Evolutionary conservation across 352 stramenopile species (phyloP), one percentile per base, ranked within the genome.

Genomic region (Globisporangium echinulatum): DNA sequence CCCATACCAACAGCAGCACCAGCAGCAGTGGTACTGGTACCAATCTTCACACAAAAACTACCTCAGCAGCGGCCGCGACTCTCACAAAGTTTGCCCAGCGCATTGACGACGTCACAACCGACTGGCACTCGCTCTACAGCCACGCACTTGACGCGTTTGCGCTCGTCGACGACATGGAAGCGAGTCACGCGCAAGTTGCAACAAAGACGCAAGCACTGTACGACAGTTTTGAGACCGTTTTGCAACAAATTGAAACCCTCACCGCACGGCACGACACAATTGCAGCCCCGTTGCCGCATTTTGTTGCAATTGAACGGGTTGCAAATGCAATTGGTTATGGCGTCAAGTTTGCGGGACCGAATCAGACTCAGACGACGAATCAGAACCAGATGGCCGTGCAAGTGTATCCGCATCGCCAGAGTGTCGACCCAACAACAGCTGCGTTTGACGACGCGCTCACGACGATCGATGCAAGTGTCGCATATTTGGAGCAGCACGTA

Each of bases 101-200:
- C 13, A 42, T 88, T n/a, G 65, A 74, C 36, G 66, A 33, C 7
- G 79, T 70, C 15, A 65, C 60, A 17, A 33, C 52, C 4, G 61
- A 80, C 51, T 89, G 84, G 74, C 38, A 64, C 36, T 53, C 52
- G 44, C 54, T 93, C 52, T 72, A 73, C 39, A 62, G 67, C 19
- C 79, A 91, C 59, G 80, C 82, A 5, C 72, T 87, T 38, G 58
- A 81, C 25, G 82, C 80, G 17, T 74, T 89, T 33, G 75, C 68
- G 13, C 68, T 91, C 10, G 79, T 94, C 33, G 72, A 85, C 14
- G 80, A 92, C 47, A 91, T 94, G 85, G 85, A 94, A 56, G 63
- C 69, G n/a, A 87, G 79, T 64, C 85, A 94, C 67, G 77, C 69
- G 43, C 80, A 90, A 54, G 82, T 94, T 36, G 79, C 78, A 25